Evolutionary conservation across 2,329 filamentous ascomycete species (phyloP), one percentile per base, ranked within the genome.

Genomic region (Aspergillus uvarum): DNA sequence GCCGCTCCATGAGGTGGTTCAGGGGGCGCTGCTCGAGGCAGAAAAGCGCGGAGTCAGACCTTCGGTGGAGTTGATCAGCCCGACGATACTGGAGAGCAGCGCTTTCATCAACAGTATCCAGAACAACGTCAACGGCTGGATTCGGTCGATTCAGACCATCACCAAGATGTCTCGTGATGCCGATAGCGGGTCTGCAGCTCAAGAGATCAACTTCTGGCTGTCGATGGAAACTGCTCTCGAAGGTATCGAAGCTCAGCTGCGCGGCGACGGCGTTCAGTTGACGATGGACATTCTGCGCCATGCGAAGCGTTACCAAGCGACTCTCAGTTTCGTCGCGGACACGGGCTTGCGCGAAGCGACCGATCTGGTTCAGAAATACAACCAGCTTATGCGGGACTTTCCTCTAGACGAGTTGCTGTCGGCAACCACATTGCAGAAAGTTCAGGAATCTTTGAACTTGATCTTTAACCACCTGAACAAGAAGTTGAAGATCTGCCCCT

Each of bases 141-240:
- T 99, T 79, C 96, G 96, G 79, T 96, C 94, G 11, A 99, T 99
- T 65, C 94, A 97, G 75, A 89, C 89, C 51, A 96, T 97, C 68
- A 99, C 95, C 44, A 96, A 96, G 78, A 90, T 96, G 81, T 91
- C 92, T 47, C 88, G 92, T 70, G 95, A 99, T 69, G 87, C 91
- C 0, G 73, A 88, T 74, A 83, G 85, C 65, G 83, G 87, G 32
- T 96, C 92, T 22, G 95, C 95, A 32, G 94, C 91, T 59, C 95
- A 98, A 75, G 95, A 99, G 76, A 96, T 99, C 76, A 97, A 97
- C 76, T 99, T 99, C 73, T 99, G 95, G 95, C 77, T 99, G 54
- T 96, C 92, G 2, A 96, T 99, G 90, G 96, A 99, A 76, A 90
- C 89, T 16, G 91, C 93, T 4, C 79, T 99, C 64, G 93, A 97